Evolutionary conservation across 768 basidiomycete species (phyloP).

Genomic region (Tephrocybe sp.): DNA sequence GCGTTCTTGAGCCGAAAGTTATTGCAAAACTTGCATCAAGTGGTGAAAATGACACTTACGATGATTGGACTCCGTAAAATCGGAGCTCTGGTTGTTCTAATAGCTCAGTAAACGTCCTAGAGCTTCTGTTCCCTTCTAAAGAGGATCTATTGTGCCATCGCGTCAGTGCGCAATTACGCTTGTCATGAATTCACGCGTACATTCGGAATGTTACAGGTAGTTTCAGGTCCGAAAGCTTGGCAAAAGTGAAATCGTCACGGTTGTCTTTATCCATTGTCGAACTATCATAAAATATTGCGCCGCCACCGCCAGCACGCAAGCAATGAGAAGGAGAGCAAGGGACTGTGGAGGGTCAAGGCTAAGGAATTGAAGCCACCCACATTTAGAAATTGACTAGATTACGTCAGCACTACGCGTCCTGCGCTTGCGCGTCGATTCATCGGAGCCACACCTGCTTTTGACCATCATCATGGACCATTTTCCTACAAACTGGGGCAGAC

Average conservation of each 20-base stretch:
- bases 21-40: constrained; percentile 22
- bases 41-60: constrained; percentile 43
- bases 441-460: neutral
- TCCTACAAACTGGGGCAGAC: constrained; percentile 82
- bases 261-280: constrained; percentile 52
- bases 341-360: too few relatives aligned
- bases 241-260: constrained; percentile 91
- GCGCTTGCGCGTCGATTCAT: constrained; percentile 18
- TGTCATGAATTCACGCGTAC: constrained; percentile 37
- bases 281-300: neutral
- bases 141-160: constrained; percentile 55
- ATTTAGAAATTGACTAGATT: neutral
- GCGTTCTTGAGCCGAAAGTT: constrained; percentile 53
- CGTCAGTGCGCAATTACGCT: neutral
- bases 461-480: constrained; percentile 77
- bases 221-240: constrained; percentile 86
- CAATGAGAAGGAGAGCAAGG: too few relatives aligned
- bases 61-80: constrained; percentile 81
- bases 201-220: constrained; percentile 85
- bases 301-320: too few relatives aligned
- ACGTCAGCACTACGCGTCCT: constrained; percentile 20
- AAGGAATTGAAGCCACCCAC: too few relatives aligned
- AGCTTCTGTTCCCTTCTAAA: constrained; percentile 79
- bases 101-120: constrained; percentile 73
- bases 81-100: constrained; percentile 80